Percentiles rank a stretch among this genome's conserved stretches.
Conservation (phyloP, 352 stramenopile species). For the Pythium periplocum region DNA sequence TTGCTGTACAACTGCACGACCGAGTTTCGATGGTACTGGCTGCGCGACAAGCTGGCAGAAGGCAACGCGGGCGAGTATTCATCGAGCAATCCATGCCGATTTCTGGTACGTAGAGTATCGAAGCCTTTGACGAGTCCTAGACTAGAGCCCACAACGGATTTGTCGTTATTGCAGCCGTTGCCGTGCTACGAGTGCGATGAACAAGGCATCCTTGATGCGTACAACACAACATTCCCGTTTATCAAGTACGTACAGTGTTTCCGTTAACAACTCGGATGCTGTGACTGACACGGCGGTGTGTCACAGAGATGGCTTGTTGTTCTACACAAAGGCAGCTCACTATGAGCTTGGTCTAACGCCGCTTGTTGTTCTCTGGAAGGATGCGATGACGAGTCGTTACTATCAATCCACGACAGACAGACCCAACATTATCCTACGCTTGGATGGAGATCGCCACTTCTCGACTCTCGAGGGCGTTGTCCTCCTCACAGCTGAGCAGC, state of each 20-base stretch:
- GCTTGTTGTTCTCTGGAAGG: slow-evolving; percentile 88
- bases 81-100: slow-evolving; percentile 66
- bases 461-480: slow-evolving; percentile 68
- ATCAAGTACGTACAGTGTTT: slow-evolving; percentile 52
- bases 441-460: slow-evolving; percentile 48
- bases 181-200: slow-evolving; percentile 84
- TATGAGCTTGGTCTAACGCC: slow-evolving; percentile 88
- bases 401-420: slow-evolving; percentile 57
- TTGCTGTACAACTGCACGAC: slow-evolving; percentile 91
- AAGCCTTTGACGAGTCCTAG: too few species aligned
- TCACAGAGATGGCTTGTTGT: slow-evolving; percentile 83
- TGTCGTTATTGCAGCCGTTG: slow-evolving; percentile 38
- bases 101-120: slow-evolving; percentile 37
- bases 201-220: slow-evolving; percentile 67
- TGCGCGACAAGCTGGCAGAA: slow-evolving; percentile 88
- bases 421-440: slow-evolving; percentile 62
- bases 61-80: slow-evolving; percentile 34
- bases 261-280: neutral
- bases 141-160: neutral
- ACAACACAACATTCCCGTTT: slow-evolving; percentile 78
- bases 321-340: slow-evolving; percentile 86
- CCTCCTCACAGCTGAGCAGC: slow-evolving; percentile 35
- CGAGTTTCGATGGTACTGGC: slow-evolving; percentile 90
- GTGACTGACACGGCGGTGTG: neutral
- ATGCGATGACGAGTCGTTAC: slow-evolving; percentile 79